A percentile compares a stretch with the other conserved stretches of the same genome.
Evolutionary conservation across 257 asterid genomes (phyloP).

Genomic region (Nicotiana paniculata): DNA sequence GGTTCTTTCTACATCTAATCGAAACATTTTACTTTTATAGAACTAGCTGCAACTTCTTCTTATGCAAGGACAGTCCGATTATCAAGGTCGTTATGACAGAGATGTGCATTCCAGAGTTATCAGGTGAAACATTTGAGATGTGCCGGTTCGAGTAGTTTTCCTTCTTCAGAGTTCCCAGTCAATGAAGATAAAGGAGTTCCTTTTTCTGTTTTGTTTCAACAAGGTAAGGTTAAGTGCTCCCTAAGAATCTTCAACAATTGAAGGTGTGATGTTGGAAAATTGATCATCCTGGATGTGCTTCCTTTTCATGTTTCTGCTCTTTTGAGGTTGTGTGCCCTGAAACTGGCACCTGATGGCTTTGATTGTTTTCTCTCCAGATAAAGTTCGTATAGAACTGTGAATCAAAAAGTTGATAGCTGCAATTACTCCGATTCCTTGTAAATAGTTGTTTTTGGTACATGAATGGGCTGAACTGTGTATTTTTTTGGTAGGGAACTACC

Average conservation of each 20-base stretch:
- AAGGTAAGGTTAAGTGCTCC: not conserved
- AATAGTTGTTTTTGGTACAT: not conserved
- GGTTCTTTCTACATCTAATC: not conserved
- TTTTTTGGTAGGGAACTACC: too few relatives aligned
- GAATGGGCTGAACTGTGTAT: not conserved
- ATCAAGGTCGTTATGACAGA: not conserved
- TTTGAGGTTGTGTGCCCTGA: not conserved
- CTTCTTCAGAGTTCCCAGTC: not conserved
- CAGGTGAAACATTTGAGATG: not conserved
- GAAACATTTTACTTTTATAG: not conserved
- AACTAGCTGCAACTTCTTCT: not conserved
- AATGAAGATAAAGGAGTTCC: not conserved
- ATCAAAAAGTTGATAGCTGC: not conserved
- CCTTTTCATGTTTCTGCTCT: not conserved
- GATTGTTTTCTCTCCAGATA: not conserved
- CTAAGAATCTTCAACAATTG: not conserved
- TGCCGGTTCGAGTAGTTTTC: not conserved
- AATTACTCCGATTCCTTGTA: not conserved
- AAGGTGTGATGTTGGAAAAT: not conserved
- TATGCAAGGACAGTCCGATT: not conserved
- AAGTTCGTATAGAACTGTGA: not conserved
- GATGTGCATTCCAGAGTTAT: not conserved
- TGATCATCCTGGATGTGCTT: conserved; percentile 2
- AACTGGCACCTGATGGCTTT: not conserved
- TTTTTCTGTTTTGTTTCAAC: not conserved